phyloP scores from a whole-genome alignment of 2,329 filamentous ascomycete genomes.

The Neocatenulostroma microsporum region DNA sequence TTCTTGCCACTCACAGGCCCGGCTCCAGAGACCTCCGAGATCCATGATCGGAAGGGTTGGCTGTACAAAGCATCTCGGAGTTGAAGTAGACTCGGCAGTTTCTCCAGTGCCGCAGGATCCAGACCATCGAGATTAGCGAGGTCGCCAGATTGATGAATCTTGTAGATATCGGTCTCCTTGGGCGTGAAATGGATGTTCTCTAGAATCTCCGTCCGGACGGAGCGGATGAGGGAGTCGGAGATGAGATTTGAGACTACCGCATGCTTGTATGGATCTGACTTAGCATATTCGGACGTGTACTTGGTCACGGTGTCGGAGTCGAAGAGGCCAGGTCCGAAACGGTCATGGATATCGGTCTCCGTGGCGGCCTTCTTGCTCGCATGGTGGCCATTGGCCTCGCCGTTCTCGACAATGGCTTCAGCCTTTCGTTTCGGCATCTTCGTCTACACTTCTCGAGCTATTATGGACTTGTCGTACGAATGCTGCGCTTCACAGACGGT shows the following conservation, averaged over 20 bases:
- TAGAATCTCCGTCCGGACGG: slow-evolving; percentile 81
- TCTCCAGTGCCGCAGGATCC: slow-evolving; percentile 73
- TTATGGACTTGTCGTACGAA: background rate
- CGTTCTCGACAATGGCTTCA: slow-evolving; percentile 15
- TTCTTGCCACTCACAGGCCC: slow-evolving; percentile 85
- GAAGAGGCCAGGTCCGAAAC: slow-evolving; percentile 62
- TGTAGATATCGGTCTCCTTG: slow-evolving; percentile 99
- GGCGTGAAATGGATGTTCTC: slow-evolving; percentile 90
- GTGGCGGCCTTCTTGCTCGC: slow-evolving; percentile 33
- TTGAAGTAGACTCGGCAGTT: slow-evolving; percentile 78
- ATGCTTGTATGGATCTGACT: slow-evolving; percentile 74
- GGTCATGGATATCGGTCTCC: slow-evolving; percentile 40
- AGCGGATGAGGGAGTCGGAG: slow-evolving; percentile 70
- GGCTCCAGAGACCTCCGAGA: slow-evolving; percentile 76
- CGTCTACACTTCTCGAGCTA: background rate
- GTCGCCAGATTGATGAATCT: slow-evolving; percentile 97
- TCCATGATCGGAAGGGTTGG: slow-evolving; percentile 76
- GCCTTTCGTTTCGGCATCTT: slow-evolving; percentile 41
- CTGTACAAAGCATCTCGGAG: slow-evolving; percentile 96
- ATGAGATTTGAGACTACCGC: slow-evolving; percentile 79
- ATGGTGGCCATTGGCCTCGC: slow-evolving; percentile 25
- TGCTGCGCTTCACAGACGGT: background rate
- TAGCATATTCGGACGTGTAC: slow-evolving; percentile 56
- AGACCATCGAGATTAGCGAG: slow-evolving; percentile 93
- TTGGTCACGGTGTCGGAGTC: slow-evolving; percentile 49